A percentile compares a stretch with the other conserved stretches of the same genome.
Conservation (phyloP, 1,139 yeast genomes). For the Saccharomycopsis phalli region DNA sequence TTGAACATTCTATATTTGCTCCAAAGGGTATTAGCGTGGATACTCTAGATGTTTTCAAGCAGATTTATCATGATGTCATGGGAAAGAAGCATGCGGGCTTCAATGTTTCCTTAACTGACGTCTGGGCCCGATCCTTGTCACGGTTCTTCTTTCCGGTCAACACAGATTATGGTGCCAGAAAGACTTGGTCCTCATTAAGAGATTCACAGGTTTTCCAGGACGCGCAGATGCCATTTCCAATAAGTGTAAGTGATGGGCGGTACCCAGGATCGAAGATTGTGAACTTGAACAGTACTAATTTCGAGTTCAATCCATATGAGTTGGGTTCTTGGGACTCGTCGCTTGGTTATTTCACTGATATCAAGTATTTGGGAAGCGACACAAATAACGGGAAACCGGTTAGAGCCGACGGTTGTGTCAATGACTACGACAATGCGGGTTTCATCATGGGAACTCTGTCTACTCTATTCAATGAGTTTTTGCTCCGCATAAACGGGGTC, state of each 20-base stretch:
- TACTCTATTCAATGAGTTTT: conserved; percentile 52
- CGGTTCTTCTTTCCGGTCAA: conserved; percentile 57
- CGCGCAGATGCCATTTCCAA: conserved; percentile 61
- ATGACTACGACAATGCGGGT: conserved; percentile 64
- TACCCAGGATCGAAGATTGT: conserved; percentile 53
- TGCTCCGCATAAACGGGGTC: conserved; percentile 26
- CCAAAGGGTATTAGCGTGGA: conserved; percentile 36
- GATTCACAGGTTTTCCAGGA: conserved; percentile 37
- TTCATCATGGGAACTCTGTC: conserved; percentile 69
- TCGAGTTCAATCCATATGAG: conserved; percentile 76
- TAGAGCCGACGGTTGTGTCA: conserved; percentile 33
- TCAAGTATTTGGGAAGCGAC: conserved; percentile 67
- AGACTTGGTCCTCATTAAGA: conserved; percentile 58
- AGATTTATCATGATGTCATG: conserved; percentile 43
- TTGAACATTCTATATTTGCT: conserved; percentile 43
- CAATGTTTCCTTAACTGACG: conserved; percentile 59
- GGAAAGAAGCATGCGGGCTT: conserved; percentile 61
- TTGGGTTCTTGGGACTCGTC: conserved; percentile 87
- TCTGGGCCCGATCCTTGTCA: conserved; percentile 72
- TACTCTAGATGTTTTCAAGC: conserved; percentile 51
- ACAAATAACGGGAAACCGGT: conserved; percentile 47
- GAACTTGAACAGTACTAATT: conserved; percentile 59
- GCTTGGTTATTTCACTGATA: conserved; percentile 54
- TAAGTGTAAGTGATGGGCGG: conserved; percentile 65
- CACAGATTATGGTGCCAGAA: conserved; percentile 49